These are phyloP conservation scores for Paraphoma sp. DNA, from an alignment of 2,329 filamentous ascomycete species.

Conservation along the genomic window DNA sequence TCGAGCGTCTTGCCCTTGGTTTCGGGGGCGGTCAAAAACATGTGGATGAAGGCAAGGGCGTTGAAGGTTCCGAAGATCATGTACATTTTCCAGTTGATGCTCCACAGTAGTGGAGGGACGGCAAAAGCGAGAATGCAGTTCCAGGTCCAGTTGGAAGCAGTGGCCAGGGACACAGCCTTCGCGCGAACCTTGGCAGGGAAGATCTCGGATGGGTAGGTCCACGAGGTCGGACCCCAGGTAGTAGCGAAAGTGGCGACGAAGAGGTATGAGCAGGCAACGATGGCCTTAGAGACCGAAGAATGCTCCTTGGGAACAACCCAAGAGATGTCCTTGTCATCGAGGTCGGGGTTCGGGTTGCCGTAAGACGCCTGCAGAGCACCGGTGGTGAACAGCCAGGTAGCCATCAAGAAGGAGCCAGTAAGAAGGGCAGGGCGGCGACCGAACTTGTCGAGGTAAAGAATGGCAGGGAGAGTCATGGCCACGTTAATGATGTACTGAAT, in stretches of 20 bases:
- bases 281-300: slow-evolving; percentile 61
- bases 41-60: slow-evolving; percentile 46
- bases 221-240: slow-evolving; percentile 48
- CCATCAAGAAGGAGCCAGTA: slow-evolving; percentile 64
- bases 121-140: slow-evolving; percentile 50
- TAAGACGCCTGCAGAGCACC: slow-evolving; percentile 66
- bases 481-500: slow-evolving; percentile 72
- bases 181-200: slow-evolving; percentile 50
- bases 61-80: slow-evolving; percentile 49
- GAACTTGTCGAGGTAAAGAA: slow-evolving; percentile 65
- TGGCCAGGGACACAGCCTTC: slow-evolving; percentile 49
- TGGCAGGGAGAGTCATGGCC: slow-evolving; percentile 64
- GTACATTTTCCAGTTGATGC: slow-evolving; percentile 53
- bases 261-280: slow-evolving; percentile 54
- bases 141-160: slow-evolving; percentile 49
- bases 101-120: slow-evolving; percentile 50
- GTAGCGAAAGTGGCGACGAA: slow-evolving; percentile 54
- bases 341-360: slow-evolving; percentile 51
- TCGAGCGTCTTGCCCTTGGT: slow-evolving; percentile 51
- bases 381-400: slow-evolving; percentile 65
- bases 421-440: slow-evolving; percentile 65
- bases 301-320: slow-evolving; percentile 63
- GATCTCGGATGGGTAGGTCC: slow-evolving; percentile 49
- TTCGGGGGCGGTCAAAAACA: slow-evolving; percentile 49
- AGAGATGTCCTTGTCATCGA: slow-evolving; percentile 54